Percentiles rank a stretch among this genome's conserved stretches.
Conservation (phyloP, 495 filamentous ascomycete genomes). For the Talaromyces trachyspermus region DNA sequence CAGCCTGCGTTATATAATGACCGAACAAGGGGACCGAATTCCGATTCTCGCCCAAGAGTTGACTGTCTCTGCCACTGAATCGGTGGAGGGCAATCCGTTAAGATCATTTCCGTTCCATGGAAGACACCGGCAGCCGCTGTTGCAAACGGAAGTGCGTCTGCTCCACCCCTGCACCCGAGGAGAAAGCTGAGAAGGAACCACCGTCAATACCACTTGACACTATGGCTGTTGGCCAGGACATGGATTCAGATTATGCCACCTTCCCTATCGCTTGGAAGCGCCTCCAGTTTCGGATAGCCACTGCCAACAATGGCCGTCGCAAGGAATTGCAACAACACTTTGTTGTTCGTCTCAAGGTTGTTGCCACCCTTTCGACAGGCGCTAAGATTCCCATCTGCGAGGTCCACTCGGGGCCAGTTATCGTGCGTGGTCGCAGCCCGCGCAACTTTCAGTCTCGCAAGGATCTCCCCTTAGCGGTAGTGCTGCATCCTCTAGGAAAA, state of each 20-base stretch:
- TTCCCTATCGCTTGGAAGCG: constrained; percentile 88
- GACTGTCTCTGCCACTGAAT: constrained; percentile 79
- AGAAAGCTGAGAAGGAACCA: constrained; percentile 60
- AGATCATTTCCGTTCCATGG: constrained; percentile 91
- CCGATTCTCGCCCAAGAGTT: constrained; percentile 69
- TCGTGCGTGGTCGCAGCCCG: constrained; percentile 70
- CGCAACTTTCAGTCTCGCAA: constrained; percentile 74
- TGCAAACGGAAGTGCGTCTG: constrained; percentile 45
- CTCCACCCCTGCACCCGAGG: constrained; percentile 35
- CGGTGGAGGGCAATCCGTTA: constrained; percentile 81
- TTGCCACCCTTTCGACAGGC: constrained; percentile 63
- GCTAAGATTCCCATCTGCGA: constrained; percentile 61
- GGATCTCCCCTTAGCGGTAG: constrained; percentile 68
- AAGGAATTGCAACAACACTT: constrained; percentile 82
- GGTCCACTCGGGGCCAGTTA: constrained; percentile 65
- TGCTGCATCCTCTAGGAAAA: constrained; percentile 58
- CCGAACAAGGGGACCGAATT: constrained; percentile 69
- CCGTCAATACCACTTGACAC: constrained; percentile 64
- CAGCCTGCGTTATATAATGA: constrained; percentile 62
- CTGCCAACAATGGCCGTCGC: constrained; percentile 71
- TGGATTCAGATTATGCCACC: constrained; percentile 67
- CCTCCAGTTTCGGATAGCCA: constrained; percentile 86
- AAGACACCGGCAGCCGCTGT: constrained; percentile 68
- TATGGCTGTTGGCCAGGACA: constrained; percentile 65
- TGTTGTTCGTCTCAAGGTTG: constrained; percentile 64